phyloP scores from a whole-genome alignment of 345 rosid species.

The Salix brachista region DNA sequence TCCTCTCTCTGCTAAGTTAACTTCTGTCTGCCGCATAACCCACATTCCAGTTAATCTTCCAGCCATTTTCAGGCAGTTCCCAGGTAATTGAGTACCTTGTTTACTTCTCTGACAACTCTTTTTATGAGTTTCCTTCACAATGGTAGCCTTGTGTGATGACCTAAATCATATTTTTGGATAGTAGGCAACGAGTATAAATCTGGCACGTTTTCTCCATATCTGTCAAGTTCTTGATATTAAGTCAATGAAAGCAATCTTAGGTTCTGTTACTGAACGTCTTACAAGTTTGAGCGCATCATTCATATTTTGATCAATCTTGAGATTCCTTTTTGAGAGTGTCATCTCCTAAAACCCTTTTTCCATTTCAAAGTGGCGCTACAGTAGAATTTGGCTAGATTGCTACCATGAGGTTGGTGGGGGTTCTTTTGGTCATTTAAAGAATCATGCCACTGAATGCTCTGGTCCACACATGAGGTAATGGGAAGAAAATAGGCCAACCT shows the following conservation, averaged over 20 bases:
- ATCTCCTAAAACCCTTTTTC: not conserved
- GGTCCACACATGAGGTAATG: not conserved
- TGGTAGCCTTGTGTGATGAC: not conserved
- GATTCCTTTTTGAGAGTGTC: not conserved
- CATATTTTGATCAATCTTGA: not conserved
- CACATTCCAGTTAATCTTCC: conserved; percentile 17
- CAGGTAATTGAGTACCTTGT: conserved; percentile 30
- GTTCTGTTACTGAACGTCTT: not conserved
- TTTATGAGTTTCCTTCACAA: not conserved
- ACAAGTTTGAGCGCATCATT: not conserved
- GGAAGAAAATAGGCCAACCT: not conserved
- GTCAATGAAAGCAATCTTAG: not conserved
- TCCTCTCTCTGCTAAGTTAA: not conserved
- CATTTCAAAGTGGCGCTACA: not conserved
- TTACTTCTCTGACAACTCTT: not conserved
- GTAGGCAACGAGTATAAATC: not conserved
- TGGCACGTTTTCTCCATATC: not conserved
- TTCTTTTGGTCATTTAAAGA: not conserved
- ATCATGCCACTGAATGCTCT: not conserved
- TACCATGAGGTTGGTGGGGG: not conserved
- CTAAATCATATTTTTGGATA: not conserved
- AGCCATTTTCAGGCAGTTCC: conserved; percentile 22
- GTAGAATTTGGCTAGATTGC: not conserved
- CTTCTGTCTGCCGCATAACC: conserved; percentile 6
- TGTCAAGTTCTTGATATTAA: not conserved